These are phyloP conservation scores for Hypholoma sublateritium DNA, from an alignment of 768 basidiomycete species.

Conservation along the genomic window DNA sequence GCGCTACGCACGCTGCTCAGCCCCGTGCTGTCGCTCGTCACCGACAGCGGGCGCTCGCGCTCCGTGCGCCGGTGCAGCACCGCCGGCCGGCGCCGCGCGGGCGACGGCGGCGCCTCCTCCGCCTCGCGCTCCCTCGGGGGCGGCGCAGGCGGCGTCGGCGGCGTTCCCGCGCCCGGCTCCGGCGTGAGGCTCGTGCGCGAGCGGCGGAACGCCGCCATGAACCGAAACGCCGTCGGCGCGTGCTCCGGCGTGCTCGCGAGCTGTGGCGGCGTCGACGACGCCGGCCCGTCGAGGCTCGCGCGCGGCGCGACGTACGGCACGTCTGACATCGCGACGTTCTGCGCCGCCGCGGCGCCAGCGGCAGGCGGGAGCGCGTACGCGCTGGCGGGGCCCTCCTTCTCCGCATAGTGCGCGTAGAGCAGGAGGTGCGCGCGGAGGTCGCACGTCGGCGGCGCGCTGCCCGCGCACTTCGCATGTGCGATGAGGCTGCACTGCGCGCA, in stretches of 20 bases:
- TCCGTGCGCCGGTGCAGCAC: constrained; percentile 26
- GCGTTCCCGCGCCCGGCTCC: constrained; percentile 33
- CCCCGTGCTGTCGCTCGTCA: constrained; percentile 58
- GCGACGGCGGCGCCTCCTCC: constrained; percentile 17
- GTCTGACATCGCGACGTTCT: constrained; percentile 55
- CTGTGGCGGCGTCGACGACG: constrained; percentile 30
- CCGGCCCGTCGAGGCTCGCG: constrained; percentile 46
- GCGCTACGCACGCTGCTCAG: constrained; percentile 61
- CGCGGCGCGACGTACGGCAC: constrained; percentile 50
- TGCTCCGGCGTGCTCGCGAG: constrained; percentile 27
- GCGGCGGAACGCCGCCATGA: constrained; percentile 63
- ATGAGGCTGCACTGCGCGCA: constrained; percentile 91
- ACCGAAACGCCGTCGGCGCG: constrained; percentile 62
- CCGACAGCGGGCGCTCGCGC: constrained; percentile 54
- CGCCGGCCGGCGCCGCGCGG: constrained; percentile 13
- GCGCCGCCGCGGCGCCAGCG: constrained; percentile 29
- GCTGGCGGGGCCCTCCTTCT: constrained; percentile 56
- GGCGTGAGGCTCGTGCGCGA: constrained; percentile 59
- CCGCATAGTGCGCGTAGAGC: constrained; percentile 75
- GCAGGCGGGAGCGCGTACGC: constrained; percentile 40
- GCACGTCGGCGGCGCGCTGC: constrained; percentile 75
- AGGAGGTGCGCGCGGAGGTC: constrained; percentile 82
- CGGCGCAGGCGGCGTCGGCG: constrained; percentile 25
- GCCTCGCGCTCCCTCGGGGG: not conserved
- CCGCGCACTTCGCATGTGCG: constrained; percentile 75